These are phyloP conservation scores for Exophiala lecanii-corni DNA, from an alignment of 2,329 filamentous ascomycete species.

Conservation along the genomic window DNA sequence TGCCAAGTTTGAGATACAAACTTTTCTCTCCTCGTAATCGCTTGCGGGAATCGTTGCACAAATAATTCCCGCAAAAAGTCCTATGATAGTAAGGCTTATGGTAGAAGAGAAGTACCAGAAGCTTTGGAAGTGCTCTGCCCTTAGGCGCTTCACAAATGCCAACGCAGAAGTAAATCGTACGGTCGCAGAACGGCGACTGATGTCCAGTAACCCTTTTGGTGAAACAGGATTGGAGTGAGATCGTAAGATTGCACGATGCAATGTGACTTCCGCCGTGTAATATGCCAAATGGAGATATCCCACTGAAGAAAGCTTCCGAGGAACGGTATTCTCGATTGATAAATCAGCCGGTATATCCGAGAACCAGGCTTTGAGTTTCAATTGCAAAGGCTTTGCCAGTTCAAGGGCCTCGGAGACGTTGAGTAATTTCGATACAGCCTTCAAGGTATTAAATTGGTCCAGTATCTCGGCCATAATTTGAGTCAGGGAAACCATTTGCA, in stretches of 20 bases:
- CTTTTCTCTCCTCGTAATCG: constrained; percentile 81
- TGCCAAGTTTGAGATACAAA: constrained; percentile 76
- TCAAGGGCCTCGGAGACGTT: constrained; percentile 67
- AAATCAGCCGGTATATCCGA: constrained; percentile 58
- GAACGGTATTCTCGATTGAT: constrained; percentile 58
- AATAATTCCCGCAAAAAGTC: constrained; percentile 79
- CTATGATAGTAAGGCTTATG: constrained; percentile 85
- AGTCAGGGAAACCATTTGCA: constrained; percentile 70
- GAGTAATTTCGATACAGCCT: constrained; percentile 63
- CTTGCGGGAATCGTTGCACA: constrained; percentile 71
- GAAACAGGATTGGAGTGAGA: background rate
- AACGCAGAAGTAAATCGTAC: constrained; percentile 91
- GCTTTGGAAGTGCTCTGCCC: constrained; percentile 75
- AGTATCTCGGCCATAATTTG: constrained; percentile 74
- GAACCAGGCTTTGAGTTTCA: constrained; percentile 81
- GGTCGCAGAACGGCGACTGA: constrained; percentile 89
- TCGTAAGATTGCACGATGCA: constrained; percentile 78
- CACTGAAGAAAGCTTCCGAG: constrained; percentile 39
- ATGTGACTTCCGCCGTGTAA: constrained; percentile 89
- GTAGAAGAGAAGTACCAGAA: constrained; percentile 65
- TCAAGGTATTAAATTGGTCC: constrained; percentile 75
- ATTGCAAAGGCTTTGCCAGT: constrained; percentile 74
- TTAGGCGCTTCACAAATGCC: constrained; percentile 93
- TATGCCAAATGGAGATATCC: constrained; percentile 72
- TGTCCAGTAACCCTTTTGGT: constrained; percentile 35